Conservation (phyloP, 2,329 filamentous ascomycete species). For the Colletotrichum lupini region DNA sequence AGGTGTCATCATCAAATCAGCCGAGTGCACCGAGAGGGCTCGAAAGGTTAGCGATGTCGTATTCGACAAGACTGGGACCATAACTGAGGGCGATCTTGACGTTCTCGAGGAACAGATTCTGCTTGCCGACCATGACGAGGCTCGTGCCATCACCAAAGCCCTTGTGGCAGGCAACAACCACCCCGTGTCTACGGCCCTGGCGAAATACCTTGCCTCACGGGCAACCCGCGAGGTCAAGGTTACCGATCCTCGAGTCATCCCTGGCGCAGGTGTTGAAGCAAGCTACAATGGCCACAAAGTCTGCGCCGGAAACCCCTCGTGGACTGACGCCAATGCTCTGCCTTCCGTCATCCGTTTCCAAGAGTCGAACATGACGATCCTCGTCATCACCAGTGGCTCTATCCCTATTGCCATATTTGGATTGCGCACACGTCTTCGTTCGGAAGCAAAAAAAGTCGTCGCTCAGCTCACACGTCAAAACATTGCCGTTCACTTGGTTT, state of each 20-base stretch:
- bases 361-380: constrained; percentile 40
- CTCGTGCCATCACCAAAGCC: constrained; percentile 41
- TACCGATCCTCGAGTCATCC: constrained; percentile 47
- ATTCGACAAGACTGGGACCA: constrained; percentile 74
- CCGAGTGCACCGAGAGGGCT: constrained; percentile 62
- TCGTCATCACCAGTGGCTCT: constrained; percentile 41
- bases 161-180: constrained; percentile 56
- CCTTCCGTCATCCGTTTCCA: constrained; percentile 38
- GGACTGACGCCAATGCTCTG: constrained; percentile 46
- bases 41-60: constrained; percentile 65
- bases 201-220: constrained; percentile 48
- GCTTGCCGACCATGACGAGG: constrained; percentile 38
- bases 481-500: constrained; percentile 66
- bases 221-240: constrained; percentile 6
- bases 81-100: constrained; percentile 60
- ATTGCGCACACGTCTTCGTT: constrained; percentile 50
- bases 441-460: constrained; percentile 57
- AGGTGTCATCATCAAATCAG: constrained; percentile 69
- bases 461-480: constrained; percentile 54
- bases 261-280: constrained; percentile 54
- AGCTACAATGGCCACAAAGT: constrained; percentile 43
- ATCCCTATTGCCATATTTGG: constrained; percentile 59
- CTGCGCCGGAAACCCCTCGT: constrained; percentile 58
- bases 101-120: constrained; percentile 40
- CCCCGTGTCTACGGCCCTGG: constrained; percentile 62